Conservation (phyloP, 2,329 filamentous ascomycete genomes). For the Gyromitra esculenta region DNA sequence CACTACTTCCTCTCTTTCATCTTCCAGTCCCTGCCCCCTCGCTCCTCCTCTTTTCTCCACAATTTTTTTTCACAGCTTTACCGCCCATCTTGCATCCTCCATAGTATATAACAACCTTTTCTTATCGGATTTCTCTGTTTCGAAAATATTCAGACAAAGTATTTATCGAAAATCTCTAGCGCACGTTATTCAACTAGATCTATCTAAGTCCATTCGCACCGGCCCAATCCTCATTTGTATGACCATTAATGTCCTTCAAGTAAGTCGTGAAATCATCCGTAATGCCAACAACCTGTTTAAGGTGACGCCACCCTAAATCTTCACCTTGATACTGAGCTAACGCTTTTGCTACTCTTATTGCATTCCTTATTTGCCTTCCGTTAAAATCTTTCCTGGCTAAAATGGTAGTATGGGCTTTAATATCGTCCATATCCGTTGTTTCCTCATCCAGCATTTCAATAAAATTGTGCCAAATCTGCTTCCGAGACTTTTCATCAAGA, state of each 20-base stretch:
- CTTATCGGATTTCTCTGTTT: too few relatives aligned
- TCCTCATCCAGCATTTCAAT: neutral
- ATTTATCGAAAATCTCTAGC: too few relatives aligned
- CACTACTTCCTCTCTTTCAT: too few relatives aligned
- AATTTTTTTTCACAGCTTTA: too few relatives aligned
- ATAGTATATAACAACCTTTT: too few relatives aligned
- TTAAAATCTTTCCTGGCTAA: constrained; percentile 75
- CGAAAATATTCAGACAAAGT: neutral
- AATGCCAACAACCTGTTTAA: neutral
- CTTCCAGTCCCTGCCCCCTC: too few relatives aligned
- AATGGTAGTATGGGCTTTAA: neutral
- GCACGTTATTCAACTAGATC: neutral
- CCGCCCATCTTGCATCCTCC: too few relatives aligned
- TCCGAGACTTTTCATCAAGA: neutral
- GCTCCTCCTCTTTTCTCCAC: too few relatives aligned
- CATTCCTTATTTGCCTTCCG: constrained; percentile 68
- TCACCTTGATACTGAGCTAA: neutral
- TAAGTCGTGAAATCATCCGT: neutral
- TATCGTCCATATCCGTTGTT: neutral
- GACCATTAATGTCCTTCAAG: neutral
- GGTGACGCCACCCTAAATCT: neutral
- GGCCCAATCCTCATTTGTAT: neutral
- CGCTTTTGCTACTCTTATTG: neutral
- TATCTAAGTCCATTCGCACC: neutral
- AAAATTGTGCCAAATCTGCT: neutral